Conservation (phyloP, 768 basidiomycete genomes). For the Tulasnella sp. region DNA sequence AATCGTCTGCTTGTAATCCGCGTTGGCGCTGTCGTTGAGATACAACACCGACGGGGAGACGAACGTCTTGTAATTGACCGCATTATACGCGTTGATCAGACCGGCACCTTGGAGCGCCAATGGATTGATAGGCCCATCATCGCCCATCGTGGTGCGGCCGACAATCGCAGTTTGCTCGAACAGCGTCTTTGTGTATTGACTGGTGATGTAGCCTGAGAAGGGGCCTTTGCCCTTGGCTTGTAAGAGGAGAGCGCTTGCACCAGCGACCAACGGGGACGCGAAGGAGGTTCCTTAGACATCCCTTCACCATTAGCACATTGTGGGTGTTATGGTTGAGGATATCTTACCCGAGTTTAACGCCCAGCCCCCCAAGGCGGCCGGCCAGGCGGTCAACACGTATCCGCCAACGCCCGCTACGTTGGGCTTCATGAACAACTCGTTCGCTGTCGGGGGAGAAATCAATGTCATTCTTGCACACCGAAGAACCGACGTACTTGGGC, state of each 20-base stretch:
- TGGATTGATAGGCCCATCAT: slow-evolving; percentile 15
- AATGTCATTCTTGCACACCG: not conserved
- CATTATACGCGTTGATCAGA: slow-evolving; percentile 28
- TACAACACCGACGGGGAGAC: slow-evolving; percentile 27
- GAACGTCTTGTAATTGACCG: slow-evolving; percentile 25
- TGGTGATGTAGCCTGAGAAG: not conserved
- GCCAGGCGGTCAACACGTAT: slow-evolving; percentile 19
- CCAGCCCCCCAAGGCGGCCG: slow-evolving; percentile 15
- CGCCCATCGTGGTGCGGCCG: slow-evolving; percentile 10
- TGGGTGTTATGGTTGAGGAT: not conserved
- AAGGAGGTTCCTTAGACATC: slow-evolving; percentile 18
- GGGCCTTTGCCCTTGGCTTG: slow-evolving; percentile 17
- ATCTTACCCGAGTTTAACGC: not conserved
- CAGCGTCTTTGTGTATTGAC: not conserved
- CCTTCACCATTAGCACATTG: not conserved
- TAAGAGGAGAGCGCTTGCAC: slow-evolving; percentile 19
- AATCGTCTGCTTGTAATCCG: slow-evolving; percentile 21
- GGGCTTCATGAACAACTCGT: slow-evolving; percentile 25
- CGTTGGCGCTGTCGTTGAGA: slow-evolving; percentile 32
- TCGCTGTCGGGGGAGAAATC: slow-evolving; percentile 17
- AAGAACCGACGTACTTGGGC: slow-evolving; percentile 22
- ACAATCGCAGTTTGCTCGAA: slow-evolving; percentile 19
- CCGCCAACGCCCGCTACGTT: slow-evolving; percentile 23
- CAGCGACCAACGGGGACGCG: slow-evolving; percentile 19
- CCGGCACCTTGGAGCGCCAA: slow-evolving; percentile 21